These are phyloP conservation scores for Solanum bulbocastanum DNA, from an alignment of 257 asterid species.

Conservation along the genomic window DNA sequence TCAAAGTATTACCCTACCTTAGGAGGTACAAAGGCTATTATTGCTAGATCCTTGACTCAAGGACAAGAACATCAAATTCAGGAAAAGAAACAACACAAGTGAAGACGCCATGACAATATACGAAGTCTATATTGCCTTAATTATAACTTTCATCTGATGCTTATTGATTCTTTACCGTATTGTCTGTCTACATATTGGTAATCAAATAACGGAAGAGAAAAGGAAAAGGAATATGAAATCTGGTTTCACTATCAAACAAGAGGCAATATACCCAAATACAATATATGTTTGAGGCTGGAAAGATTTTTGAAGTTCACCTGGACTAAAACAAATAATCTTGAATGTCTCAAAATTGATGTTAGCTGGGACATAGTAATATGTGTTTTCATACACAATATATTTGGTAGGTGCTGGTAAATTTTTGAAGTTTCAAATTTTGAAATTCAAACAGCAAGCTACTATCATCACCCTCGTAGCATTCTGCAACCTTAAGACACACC, in stretches of 20 bases:
- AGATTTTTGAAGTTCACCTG: not conserved
- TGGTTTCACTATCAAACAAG: not conserved
- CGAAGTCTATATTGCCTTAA: not conserved
- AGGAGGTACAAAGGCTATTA: not conserved
- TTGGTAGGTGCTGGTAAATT: not conserved
- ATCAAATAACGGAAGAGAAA: not conserved
- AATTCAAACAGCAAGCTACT: not conserved
- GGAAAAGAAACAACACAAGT: not conserved
- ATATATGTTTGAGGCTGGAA: not conserved
- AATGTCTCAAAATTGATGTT: not conserved
- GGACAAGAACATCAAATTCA: not conserved
- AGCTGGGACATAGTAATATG: not conserved
- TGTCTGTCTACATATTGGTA: not conserved
- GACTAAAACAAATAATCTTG: not conserved
- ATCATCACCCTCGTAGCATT: not conserved
- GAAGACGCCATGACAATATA: not conserved
- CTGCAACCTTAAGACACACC: not conserved
- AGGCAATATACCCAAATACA: not conserved
- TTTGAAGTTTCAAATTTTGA: not conserved
- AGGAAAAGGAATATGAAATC: not conserved
- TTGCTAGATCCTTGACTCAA: not conserved
- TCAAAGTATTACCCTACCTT: not conserved
- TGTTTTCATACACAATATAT: not conserved
- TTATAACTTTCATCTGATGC: not conserved
- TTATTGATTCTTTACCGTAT: not conserved